Percentiles rank a stretch among this genome's conserved stretches.
phyloP scores from a whole-genome alignment of 192 early-diverging fungal genomes.

The Entomortierella lignicola region DNA sequence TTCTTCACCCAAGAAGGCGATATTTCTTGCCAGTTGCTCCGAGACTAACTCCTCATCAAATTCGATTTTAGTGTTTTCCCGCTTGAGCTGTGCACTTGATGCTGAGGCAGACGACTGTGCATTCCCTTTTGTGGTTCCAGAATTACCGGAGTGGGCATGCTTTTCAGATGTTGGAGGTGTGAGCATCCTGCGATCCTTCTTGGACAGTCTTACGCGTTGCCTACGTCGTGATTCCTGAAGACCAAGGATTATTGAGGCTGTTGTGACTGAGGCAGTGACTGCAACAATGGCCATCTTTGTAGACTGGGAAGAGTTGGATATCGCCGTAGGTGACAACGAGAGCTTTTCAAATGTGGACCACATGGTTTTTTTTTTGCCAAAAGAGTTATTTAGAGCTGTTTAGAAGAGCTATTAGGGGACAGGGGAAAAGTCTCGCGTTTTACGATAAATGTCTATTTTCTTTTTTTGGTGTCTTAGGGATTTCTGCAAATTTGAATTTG shows the following conservation, averaged over 20 bases:
- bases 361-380: constrained; percentile 1
- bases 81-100: background rate
- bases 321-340: background rate
- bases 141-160: no score
- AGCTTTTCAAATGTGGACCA: constrained; percentile 14
- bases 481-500: no score
- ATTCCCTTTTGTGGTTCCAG: background rate
- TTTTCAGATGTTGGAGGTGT: background rate
- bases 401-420: no score
- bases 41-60: constrained; percentile 78
- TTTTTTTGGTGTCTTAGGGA: no score
- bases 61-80: background rate
- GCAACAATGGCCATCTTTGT: constrained; percentile 62
- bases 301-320: constrained; percentile 27
- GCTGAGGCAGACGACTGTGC: background rate
- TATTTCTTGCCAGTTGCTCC: constrained; percentile 91
- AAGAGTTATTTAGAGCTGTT: no score
- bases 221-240: constrained; percentile 61
- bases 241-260: constrained; percentile 68
- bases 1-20: constrained; percentile 89
- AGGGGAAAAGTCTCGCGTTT: no score
- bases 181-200: constrained; percentile 57
- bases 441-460: no score
- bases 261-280: constrained; percentile 69
- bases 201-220: constrained; percentile 59